phyloP scores from a whole-genome alignment of 768 basidiomycete genomes.

The Leccinum rimulosum region DNA sequence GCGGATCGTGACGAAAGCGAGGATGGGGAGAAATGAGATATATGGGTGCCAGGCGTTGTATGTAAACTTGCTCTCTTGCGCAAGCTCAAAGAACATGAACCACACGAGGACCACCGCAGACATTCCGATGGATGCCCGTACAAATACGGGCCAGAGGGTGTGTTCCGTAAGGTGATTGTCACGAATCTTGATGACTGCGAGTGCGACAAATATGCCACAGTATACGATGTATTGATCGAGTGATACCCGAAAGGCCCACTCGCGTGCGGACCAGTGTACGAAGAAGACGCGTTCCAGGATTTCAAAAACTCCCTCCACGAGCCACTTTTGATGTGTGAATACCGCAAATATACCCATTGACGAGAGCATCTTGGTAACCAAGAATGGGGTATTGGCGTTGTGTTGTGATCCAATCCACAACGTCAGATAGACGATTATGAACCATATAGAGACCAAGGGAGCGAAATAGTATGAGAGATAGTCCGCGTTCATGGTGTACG shows the following conservation, averaged over 20 bases:
- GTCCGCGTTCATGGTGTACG: conserved; percentile 89
- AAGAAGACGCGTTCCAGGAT: conserved; percentile 62
- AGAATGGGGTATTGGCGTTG: conserved; percentile 68
- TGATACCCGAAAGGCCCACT: conserved; percentile 87
- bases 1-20: conserved; percentile 71
- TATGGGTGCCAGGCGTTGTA: conserved; percentile 88
- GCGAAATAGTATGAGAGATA: conserved; percentile 92
- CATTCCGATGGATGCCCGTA: conserved; percentile 46
- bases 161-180: conserved; percentile 71
- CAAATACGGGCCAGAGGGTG: conserved; percentile 56
- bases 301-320: conserved; percentile 62
- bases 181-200: conserved; percentile 71
- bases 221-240: conserved; percentile 91
- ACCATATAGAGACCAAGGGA: conserved; percentile 90
- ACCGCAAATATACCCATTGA: conserved; percentile 63
- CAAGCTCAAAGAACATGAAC: conserved; percentile 83
- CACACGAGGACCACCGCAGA: conserved; percentile 60
- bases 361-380: conserved; percentile 66
- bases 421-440: conserved; percentile 79
- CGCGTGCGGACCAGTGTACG: conserved; percentile 80
- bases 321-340: conserved; percentile 62
- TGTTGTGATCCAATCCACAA: conserved; percentile 66
- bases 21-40: conserved; percentile 77
- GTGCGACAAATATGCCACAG: conserved; percentile 76
- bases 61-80: conserved; percentile 72